Conservation (phyloP, 371 early-diverging fungal genomes). For the Mucor racemosus region DNA sequence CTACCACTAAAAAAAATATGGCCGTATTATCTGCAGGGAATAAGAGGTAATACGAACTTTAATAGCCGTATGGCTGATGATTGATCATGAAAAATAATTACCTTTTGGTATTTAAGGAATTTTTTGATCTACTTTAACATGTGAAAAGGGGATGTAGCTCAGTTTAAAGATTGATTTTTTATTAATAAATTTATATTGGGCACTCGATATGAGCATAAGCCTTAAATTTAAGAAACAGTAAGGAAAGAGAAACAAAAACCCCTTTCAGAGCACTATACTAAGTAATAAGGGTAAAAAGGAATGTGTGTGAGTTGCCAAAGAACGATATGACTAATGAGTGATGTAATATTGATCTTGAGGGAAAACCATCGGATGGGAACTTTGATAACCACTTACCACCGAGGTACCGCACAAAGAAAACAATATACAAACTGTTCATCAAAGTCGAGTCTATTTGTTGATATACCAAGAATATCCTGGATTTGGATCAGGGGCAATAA, state of each 20-base stretch:
- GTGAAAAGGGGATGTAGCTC: background rate
- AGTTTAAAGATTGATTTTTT: background rate
- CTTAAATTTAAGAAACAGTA: background rate
- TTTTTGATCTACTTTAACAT: too few relatives aligned
- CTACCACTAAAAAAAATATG: too few relatives aligned
- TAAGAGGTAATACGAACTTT: too few relatives aligned
- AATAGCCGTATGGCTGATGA: too few relatives aligned
- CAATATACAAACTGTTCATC: background rate
- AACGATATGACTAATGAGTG: background rate
- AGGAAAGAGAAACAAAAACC: background rate
- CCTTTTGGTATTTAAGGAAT: too few relatives aligned
- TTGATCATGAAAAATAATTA: too few relatives aligned
- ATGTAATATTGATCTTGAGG: background rate
- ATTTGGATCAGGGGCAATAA: background rate
- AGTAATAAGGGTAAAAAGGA: too few relatives aligned
- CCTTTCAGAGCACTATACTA: background rate
- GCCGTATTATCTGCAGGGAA: too few relatives aligned
- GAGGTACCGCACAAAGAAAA: background rate
- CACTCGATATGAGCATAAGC: constrained; percentile 3
- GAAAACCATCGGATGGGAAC: constrained; percentile 3
- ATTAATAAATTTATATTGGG: background rate
- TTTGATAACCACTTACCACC: constrained; percentile 10
- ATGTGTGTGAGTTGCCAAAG: too few relatives aligned
- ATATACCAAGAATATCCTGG: background rate
- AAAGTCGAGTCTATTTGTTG: background rate